A percentile compares a stretch with the other conserved stretches of the same genome.
Conservation (phyloP, 2,329 filamentous ascomycete species). For the Fusarium ramigenum region DNA sequence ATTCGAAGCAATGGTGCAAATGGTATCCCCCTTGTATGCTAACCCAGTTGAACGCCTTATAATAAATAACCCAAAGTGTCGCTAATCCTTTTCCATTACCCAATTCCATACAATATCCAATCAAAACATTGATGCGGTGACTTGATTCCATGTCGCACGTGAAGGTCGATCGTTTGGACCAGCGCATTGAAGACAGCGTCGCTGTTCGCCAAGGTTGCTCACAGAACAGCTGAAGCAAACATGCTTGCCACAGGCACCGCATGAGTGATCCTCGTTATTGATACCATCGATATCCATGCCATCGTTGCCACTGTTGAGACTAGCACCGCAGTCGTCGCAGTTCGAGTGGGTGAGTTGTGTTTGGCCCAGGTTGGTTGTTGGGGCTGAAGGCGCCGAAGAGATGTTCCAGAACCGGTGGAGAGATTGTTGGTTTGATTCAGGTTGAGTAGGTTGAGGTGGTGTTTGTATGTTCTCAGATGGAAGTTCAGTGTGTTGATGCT, state of each 20-base stretch:
- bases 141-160: slow-evolving; percentile 29
- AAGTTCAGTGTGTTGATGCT: slow-evolving; percentile 18
- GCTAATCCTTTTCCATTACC: background rate
- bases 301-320: slow-evolving; percentile 39
- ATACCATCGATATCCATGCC: slow-evolving; percentile 53
- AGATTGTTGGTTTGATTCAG: slow-evolving; percentile 55
- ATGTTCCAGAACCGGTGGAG: slow-evolving; percentile 72
- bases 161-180: slow-evolving; percentile 45
- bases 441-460: background rate
- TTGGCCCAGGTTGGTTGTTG: slow-evolving; percentile 35
- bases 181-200: slow-evolving; percentile 63
- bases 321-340: slow-evolving; percentile 65
- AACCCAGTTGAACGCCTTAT: background rate
- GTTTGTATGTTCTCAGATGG: slow-evolving; percentile 12
- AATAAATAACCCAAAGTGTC: background rate
- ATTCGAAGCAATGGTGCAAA: background rate
- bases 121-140: slow-evolving; percentile 38
- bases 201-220: slow-evolving; percentile 64
- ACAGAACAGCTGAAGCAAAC: slow-evolving; percentile 70
- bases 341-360: slow-evolving; percentile 42
- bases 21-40: slow-evolving; percentile 30
- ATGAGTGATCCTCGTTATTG: slow-evolving; percentile 48
- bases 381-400: slow-evolving; percentile 48
- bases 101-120: background rate
- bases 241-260: slow-evolving; percentile 61